Base-by-base conservation (phyloP, 2,329 filamentous ascomycete species). In the Fusarium brevicatenulatum region DNA sequence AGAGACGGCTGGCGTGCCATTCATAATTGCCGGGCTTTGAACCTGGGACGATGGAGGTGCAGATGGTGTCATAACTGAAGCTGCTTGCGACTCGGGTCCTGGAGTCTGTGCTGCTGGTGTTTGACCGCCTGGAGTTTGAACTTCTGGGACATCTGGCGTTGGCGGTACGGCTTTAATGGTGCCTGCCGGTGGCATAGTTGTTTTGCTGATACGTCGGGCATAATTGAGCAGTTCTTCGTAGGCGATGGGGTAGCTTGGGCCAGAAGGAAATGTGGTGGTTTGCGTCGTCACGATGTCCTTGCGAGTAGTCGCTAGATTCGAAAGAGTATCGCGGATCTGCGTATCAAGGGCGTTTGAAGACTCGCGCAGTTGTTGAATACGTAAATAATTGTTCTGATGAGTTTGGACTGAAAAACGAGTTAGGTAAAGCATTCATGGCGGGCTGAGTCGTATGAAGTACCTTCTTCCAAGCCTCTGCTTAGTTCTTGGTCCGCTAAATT, bases 171-270 rank as follows among this genome's bases (percentile, higher is more conserved):
- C 79, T 70, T 86, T 85, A 18, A 85, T 81, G 54, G 85, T 84
- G 52, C 84, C 83, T 1, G 89, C 89, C 0, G 91, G 91, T 0
- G 94, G 93, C 18, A 94, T 87, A 2, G 94, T 95, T 72, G 91
- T 94, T 79, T 91, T 92, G 80, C 91, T 92, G 78, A 97, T 96
- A 72, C 91, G 91, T 47, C 92, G 91, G 28, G 93, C 94, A 80
- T 94, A 96, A 70, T 86, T 87, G 28, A 97, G 90, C 0, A 97
- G 89, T 74, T 95, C 91, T 49, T 90, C 87, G 78, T 94, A 93
- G 7, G 88, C 88, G 55, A 96, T 88, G 15, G 86, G 82, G 73
- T 88, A 86, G 78, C 85, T 87, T 4, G 86, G 83, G 9, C 81
- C 83, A 11, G 85, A 79, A 9, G 89, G 86, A 72, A 89, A 88